Percentiles rank a stretch among this genome's conserved stretches.
phyloP scores from a whole-genome alignment of 495 filamentous ascomycete genomes.

The Aspergillus nanangensis region DNA sequence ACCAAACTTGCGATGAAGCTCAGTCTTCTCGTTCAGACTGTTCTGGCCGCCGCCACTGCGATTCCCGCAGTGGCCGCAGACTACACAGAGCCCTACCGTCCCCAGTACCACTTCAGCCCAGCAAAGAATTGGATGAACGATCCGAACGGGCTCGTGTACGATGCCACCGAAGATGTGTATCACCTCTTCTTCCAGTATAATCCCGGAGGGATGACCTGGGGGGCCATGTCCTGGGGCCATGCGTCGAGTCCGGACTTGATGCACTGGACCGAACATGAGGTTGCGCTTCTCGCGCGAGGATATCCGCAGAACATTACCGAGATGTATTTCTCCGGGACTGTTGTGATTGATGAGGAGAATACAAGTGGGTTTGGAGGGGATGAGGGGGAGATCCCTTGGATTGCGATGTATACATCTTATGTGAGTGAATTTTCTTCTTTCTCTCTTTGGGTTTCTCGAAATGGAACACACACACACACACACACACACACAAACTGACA shows the following conservation, averaged over 20 bases:
- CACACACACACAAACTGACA: too few species aligned
- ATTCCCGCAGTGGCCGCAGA: constrained; percentile 6
- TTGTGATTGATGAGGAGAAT: constrained; percentile 50
- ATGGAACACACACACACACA: too few species aligned
- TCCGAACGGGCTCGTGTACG: constrained; percentile 50
- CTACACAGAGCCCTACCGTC: constrained; percentile 43
- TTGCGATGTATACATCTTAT: constrained; percentile 54
- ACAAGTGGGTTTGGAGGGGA: constrained; percentile 52
- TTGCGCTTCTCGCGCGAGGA: constrained; percentile 33
- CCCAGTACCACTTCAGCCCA: constrained; percentile 50
- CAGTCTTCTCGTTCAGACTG: too few species aligned
- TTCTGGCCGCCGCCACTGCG: too few species aligned
- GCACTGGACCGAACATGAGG: constrained; percentile 34
- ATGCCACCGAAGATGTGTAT: constrained; percentile 32
- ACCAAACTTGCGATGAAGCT: too few species aligned
- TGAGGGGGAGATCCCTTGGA: constrained; percentile 40
- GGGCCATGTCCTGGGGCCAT: constrained; percentile 40
- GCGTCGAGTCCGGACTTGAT: constrained; percentile 33
- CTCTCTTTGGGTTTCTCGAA: too few species aligned
- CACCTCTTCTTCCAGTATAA: constrained; percentile 43
- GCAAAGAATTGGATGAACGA: constrained; percentile 54
- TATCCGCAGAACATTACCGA: constrained; percentile 41
- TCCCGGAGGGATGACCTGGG: constrained; percentile 26
- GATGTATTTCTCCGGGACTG: constrained; percentile 50
- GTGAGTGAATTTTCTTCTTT: too few species aligned